Conservation (phyloP, 148 eudicot species). For the Dianthus caryophyllus region DNA sequence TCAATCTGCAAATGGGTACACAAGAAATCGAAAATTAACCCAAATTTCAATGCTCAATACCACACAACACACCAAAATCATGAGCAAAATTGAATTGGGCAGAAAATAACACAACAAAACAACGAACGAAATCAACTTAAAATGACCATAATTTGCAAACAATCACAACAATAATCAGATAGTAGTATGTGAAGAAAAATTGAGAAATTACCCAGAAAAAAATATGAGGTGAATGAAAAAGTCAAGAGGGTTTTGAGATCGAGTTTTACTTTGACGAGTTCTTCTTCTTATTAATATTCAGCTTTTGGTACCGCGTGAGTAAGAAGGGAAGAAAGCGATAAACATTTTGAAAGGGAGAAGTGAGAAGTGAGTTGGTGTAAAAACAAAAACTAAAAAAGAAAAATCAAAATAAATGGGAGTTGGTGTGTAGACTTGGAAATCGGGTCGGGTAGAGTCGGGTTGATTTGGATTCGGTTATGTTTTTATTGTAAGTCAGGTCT, state of each 20-base stretch:
- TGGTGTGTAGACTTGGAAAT: no score
- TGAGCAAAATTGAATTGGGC: not conserved
- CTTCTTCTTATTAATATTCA: no score
- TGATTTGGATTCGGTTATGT: no score
- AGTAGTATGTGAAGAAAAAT: not conserved
- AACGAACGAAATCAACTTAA: slow-evolving; percentile 12
- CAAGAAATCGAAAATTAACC: not conserved
- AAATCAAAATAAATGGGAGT: no score
- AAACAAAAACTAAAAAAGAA: no score
- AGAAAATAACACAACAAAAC: slow-evolving; percentile 5
- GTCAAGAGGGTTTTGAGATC: slow-evolving; percentile 2
- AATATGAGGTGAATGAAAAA: slow-evolving; percentile 1
- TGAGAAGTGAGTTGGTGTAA: no score
- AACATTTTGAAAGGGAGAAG: no score
- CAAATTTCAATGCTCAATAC: not conserved
- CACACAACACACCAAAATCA: not conserved
- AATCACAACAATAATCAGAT: not conserved
- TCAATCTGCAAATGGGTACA: not conserved
- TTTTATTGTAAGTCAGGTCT: no score
- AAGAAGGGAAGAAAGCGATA: no score
- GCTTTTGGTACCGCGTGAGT: no score
- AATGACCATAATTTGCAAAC: not conserved
- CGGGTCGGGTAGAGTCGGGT: no score
- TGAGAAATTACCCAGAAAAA: not conserved
- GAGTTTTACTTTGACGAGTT: not conserved